Evolutionary conservation across 345 rosid genomes (phyloP).

Genomic region (Gossypium rotundifolium): DNA sequence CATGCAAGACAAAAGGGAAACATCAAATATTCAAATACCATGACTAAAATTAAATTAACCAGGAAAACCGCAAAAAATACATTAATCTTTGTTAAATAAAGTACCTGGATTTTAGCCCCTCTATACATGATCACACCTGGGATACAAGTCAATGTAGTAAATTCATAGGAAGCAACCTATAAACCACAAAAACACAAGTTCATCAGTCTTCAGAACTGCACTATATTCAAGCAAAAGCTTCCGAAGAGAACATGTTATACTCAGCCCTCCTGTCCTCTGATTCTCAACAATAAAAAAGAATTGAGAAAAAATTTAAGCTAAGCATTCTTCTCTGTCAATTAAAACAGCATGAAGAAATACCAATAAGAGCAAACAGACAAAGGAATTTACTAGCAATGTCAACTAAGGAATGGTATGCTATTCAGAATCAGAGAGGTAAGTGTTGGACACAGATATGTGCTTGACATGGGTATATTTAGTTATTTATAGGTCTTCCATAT

Average conservation of each 20-base stretch:
- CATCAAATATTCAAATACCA: background rate
- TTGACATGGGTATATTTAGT: background rate
- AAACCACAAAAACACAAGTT: conserved; percentile 8
- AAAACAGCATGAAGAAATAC: background rate
- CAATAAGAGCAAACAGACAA: background rate
- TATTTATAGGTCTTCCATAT: background rate
- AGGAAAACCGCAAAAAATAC: background rate
- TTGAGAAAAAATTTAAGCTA: background rate
- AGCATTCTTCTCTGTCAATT: background rate
- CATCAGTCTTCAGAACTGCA: background rate
- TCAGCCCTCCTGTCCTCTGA: background rate
- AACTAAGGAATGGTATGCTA: background rate
- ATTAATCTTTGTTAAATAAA: background rate
- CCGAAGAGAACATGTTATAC: background rate
- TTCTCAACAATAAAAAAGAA: background rate
- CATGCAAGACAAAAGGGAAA: background rate
- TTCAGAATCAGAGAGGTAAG: background rate
- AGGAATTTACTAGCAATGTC: background rate
- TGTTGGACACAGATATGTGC: background rate
- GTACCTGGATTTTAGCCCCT: conserved; percentile 98
- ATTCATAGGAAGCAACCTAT: conserved; percentile 98
- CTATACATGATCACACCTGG: conserved; percentile 89
- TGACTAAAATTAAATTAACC: background rate
- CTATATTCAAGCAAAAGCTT: conserved; percentile 1
- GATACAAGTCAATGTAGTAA: conserved; percentile 94